phyloP scores from a whole-genome alignment of 129 eudicot species.

The Flaveria trinervia region DNA sequence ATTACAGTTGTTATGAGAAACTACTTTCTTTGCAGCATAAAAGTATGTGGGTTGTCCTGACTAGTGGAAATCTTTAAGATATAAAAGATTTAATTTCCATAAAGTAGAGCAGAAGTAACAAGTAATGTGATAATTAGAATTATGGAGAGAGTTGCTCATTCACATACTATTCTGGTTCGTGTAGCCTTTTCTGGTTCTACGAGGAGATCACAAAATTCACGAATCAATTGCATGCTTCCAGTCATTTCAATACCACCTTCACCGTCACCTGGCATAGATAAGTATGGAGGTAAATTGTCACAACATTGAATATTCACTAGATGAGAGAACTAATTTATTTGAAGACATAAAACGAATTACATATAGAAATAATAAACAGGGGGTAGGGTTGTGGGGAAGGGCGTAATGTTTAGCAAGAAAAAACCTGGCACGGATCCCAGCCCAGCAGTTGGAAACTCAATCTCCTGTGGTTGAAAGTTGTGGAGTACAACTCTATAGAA shows the following conservation, averaged over 20 bases:
- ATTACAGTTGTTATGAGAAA: background rate
- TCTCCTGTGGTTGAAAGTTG: conserved; percentile 83
- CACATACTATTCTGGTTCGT: conserved; percentile 78
- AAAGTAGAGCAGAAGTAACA: conserved; percentile 9
- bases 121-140: background rate
- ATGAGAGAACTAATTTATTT: background rate
- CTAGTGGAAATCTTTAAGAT: background rate
- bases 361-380: background rate
- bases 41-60: background rate
- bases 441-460: conserved; percentile 98
- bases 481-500: conserved; percentile 53
- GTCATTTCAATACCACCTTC: conserved; percentile 99
- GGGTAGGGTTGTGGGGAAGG: too few relatives aligned
- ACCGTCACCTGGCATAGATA: conserved; percentile 66
- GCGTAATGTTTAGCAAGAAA: background rate
- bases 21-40: background rate
- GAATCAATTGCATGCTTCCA: conserved; percentile 91
- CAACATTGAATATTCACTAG: background rate
- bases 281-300: background rate
- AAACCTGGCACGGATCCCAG: conserved; percentile 93
- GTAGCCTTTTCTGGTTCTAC: conserved; percentile 72
- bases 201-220: conserved; percentile 86
- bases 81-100: background rate
- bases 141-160: background rate
- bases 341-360: background rate